Conservation (phyloP, 345 rosid species). For the Syzygium jambos region DNA sequence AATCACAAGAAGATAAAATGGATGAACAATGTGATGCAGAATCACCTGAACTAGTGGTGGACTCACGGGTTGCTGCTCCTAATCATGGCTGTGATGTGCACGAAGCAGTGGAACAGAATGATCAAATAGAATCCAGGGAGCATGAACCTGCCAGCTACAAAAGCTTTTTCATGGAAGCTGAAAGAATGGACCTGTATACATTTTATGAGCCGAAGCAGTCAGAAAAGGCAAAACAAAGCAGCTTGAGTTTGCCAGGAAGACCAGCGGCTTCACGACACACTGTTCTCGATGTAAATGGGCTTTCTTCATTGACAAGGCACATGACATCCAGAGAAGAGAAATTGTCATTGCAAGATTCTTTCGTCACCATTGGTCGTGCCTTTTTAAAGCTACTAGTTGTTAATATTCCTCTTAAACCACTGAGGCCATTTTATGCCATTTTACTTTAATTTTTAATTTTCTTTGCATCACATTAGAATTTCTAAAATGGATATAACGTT, state of each 20-base stretch:
- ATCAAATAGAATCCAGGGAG: slow-evolving; percentile 13
- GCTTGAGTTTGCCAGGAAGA: slow-evolving; percentile 17
- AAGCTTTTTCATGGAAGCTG: slow-evolving; percentile 24
- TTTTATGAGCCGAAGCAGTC: slow-evolving; percentile 39
- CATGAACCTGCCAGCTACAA: slow-evolving; percentile 7
- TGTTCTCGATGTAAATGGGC: slow-evolving; percentile 22
- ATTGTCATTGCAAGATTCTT: slow-evolving; percentile 17
- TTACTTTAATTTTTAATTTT: neutral
- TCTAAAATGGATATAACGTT: neutral
- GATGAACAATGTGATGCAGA: slow-evolving; percentile 13
- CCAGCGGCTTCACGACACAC: slow-evolving; percentile 30
- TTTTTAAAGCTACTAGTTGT: neutral
- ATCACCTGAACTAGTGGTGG: slow-evolving; percentile 5
- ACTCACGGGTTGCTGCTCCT: neutral
- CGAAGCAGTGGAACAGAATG: slow-evolving; percentile 7
- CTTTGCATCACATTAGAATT: neutral
- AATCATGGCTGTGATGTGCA: slow-evolving; percentile 2
- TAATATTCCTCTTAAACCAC: neutral
- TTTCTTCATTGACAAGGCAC: slow-evolving; percentile 31
- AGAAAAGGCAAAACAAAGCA: slow-evolving; percentile 16
- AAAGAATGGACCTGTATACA: slow-evolving; percentile 52
- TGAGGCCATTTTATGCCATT: neutral
- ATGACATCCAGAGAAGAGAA: slow-evolving; percentile 14
- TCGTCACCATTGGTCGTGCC: slow-evolving; percentile 44
- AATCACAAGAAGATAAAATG: slow-evolving; percentile 9